Evolutionary conservation across 345 rosid species (phyloP), one percentile per base, ranked within the genome.

Genomic region (Schrenkiella parvula): DNA sequence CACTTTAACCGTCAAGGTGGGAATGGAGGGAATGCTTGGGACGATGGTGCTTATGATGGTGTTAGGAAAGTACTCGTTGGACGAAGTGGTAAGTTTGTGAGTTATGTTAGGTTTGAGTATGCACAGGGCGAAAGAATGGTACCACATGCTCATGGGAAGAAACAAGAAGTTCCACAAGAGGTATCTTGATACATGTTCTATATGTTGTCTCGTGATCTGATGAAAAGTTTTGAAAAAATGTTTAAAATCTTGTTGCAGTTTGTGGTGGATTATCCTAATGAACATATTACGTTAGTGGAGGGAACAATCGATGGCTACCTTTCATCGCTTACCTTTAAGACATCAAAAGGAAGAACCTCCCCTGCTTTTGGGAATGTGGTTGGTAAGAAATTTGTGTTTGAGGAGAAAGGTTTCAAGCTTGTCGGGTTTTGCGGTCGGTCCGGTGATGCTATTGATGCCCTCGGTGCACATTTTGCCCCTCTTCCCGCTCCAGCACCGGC

Each of bases 301-400:
- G 79, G 75, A 76, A 74, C 78, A 4, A 52, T 34, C 15, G 68
- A 68, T 59, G 28, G 46, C 41, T 34, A 34, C n/a, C 38, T 74
- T 26, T 1, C 72, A 9, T 74, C 70, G 10, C 74, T 76, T 18
- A 43, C 0, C 25, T 62, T 75, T 62, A 62, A 17, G 31, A 76
- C 74, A 70, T 70, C 75, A 6, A 64, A 70, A 38, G 78, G 78
- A 64, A 55, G 70, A 70, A 47, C 37, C 31, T 68, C 75, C 10
- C 58, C 71, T 31, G 26, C n/a, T 29, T 69, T 69, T 74, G 78
- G 78, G 10, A 58, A 9, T 37, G 60, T 48, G 15, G 38, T n/a
- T 28, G 68, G 78, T 66, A 48, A n/a, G 1, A 66, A 59, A 66
- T 74, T 74, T 74, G 73, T 59, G 28, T 55, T 66, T 8, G 47